phyloP scores from a whole-genome alignment of 257 asterid genomes.

The Rauvolfia tetraphylla region DNA sequence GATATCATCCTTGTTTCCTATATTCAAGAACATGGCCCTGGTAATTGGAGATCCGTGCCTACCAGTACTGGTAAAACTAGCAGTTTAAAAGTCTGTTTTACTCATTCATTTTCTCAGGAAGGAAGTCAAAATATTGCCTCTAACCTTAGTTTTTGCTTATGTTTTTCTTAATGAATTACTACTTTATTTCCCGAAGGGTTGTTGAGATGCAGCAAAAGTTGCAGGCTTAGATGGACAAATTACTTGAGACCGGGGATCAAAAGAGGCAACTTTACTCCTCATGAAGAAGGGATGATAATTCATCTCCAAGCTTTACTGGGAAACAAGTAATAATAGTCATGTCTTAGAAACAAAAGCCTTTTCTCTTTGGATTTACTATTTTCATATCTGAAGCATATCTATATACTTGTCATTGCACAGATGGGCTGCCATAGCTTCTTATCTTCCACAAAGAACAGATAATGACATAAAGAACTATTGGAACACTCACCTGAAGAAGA shows the following conservation, averaged over 20 bases:
- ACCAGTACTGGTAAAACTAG: slow-evolving; percentile 58
- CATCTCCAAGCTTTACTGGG: slow-evolving; percentile 96
- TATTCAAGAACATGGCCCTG: slow-evolving; percentile 93
- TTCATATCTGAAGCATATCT: too few species aligned
- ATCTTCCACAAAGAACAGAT: slow-evolving; percentile 90
- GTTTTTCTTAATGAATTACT: not conserved
- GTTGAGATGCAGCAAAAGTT: slow-evolving; percentile 97
- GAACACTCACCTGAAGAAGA: slow-evolving; percentile 95
- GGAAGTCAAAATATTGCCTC: too few species aligned
- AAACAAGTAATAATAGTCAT: slow-evolving; percentile 68
- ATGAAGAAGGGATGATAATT: slow-evolving; percentile 96
- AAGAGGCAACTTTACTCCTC: slow-evolving; percentile 93
- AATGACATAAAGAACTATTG: slow-evolving; percentile 95
- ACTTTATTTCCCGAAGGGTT: slow-evolving; percentile 38
- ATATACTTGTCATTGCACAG: slow-evolving; percentile 23
- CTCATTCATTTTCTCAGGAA: not conserved
- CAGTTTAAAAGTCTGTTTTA: not conserved
- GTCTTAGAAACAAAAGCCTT: too few species aligned
- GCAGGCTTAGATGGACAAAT: slow-evolving; percentile 95
- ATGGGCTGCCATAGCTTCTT: slow-evolving; percentile 98
- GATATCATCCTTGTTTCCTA: slow-evolving; percentile 82
- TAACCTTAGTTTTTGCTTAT: not conserved
- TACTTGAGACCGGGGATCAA: slow-evolving; percentile 94
- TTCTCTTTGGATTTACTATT: too few species aligned
- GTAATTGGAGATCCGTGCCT: slow-evolving; percentile 89